These are phyloP conservation scores for Aspergillus uvarum DNA, from an alignment of 2,329 filamentous ascomycete species.

Conservation along the genomic window DNA sequence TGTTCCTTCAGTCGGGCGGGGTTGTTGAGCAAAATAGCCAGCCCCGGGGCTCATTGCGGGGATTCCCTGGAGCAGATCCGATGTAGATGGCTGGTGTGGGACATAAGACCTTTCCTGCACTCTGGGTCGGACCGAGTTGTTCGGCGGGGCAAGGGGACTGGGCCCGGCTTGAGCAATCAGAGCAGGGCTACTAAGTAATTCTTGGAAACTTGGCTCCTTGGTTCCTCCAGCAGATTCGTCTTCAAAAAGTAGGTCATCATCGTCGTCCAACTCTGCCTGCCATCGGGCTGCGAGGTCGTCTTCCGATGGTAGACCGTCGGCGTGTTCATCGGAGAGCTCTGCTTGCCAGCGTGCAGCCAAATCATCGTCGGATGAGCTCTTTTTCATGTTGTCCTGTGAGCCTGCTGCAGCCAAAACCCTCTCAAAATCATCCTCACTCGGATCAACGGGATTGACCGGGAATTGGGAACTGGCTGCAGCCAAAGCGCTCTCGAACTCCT, in stretches of 20 bases:
- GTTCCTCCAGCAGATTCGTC: constrained; percentile 41
- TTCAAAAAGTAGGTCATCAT: constrained; percentile 82
- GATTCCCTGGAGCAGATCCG: constrained; percentile 45
- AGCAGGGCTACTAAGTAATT: constrained; percentile 22
- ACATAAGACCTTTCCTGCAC: constrained; percentile 47
- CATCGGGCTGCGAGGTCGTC: constrained; percentile 72
- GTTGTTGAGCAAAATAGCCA: constrained; percentile 28
- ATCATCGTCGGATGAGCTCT: constrained; percentile 53
- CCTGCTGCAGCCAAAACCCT: constrained; percentile 24
- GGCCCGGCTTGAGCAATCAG: constrained; percentile 17
- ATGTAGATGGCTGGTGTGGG: constrained; percentile 52
- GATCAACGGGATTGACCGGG: constrained; percentile 27
- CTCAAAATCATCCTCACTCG: constrained; percentile 28
- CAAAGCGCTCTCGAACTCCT: constrained; percentile 24
- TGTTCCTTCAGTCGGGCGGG: constrained; percentile 33
- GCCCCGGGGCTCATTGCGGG: constrained; percentile 21
- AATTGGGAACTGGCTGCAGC: not conserved
- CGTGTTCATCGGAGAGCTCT: constrained; percentile 53
- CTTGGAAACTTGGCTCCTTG: constrained; percentile 23
- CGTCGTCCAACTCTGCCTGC: constrained; percentile 55
- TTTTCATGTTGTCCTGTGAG: constrained; percentile 21
- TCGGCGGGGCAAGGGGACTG: constrained; percentile 31
- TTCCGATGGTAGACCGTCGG: constrained; percentile 52
- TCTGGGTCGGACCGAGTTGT: constrained; percentile 22
- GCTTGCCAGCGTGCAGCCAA: constrained; percentile 80